phyloP scores from a whole-genome alignment of 1,139 yeast genomes.

The Casaregolazyma lundiana region DNA sequence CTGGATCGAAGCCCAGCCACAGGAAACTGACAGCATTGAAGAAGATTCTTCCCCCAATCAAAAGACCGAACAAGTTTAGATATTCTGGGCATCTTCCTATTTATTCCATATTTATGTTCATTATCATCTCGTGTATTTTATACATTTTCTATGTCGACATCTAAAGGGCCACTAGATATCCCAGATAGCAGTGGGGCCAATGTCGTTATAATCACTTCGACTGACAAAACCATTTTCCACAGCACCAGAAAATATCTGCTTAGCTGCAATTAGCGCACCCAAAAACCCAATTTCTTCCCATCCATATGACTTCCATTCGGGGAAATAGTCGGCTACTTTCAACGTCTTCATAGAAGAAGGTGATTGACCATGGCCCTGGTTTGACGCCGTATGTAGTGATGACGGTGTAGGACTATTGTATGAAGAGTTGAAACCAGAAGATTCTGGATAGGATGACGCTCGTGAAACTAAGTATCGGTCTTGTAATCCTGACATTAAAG shows the following conservation, averaged over 20 bases:
- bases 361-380: constrained; percentile 50
- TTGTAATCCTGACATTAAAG: constrained; percentile 55
- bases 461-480: constrained; percentile 52
- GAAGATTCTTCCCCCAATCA: background rate
- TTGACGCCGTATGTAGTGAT: constrained; percentile 15
- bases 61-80: background rate
- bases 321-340: constrained; percentile 84
- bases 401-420: constrained; percentile 33
- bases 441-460: constrained; percentile 35
- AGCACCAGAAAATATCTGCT: constrained; percentile 65
- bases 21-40: background rate
- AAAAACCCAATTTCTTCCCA: constrained; percentile 74
- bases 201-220: constrained; percentile 67
- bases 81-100: background rate
- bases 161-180: constrained; percentile 31
- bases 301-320: constrained; percentile 88
- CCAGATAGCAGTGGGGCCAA: constrained; percentile 67
- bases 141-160: constrained; percentile 1
- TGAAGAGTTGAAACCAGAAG: constrained; percentile 35
- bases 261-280: constrained; percentile 85
- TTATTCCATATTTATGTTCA: too few species aligned
- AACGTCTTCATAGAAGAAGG: constrained; percentile 69
- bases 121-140: background rate
- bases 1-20: constrained; percentile 10
- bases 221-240: constrained; percentile 64